Percentiles rank a stretch among this genome's conserved stretches.
Conservation (phyloP, 305 asterid species). For the Fraxinus ornus region DNA sequence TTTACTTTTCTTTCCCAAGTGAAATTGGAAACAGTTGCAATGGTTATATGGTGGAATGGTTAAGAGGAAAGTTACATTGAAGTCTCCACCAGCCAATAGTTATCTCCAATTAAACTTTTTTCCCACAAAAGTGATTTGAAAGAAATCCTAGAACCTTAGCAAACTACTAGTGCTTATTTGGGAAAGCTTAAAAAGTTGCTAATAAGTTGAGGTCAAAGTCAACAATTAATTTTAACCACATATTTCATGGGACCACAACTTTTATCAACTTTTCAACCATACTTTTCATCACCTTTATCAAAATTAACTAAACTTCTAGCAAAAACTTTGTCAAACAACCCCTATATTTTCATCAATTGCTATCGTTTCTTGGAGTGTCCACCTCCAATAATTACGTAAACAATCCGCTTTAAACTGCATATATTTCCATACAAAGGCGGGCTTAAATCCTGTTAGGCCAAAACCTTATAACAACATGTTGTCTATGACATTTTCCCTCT, state of each 20-base stretch:
- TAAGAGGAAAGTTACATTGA: background rate
- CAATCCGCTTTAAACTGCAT: background rate
- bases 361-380: background rate
- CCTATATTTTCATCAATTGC: background rate
- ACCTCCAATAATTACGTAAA: background rate
- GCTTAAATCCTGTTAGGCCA: background rate
- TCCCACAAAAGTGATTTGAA: background rate
- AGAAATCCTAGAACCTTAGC: background rate
- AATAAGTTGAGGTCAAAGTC: background rate
- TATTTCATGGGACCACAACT: background rate
- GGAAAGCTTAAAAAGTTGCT: background rate
- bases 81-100: conserved; percentile 7
- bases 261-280: background rate
- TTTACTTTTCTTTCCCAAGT: background rate
- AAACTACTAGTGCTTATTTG: background rate
- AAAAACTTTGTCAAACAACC: background rate
- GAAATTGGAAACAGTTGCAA: conserved; percentile 9
- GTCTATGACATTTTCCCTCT: background rate
- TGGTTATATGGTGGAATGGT: background rate
- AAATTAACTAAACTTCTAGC: background rate
- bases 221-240: background rate
- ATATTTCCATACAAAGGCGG: background rate
- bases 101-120: background rate
- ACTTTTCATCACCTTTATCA: background rate
- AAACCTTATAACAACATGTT: background rate